Evolutionary conservation across 208 protist species (phyloP).

Genomic region (Endotrypanum monterogeii): DNA sequence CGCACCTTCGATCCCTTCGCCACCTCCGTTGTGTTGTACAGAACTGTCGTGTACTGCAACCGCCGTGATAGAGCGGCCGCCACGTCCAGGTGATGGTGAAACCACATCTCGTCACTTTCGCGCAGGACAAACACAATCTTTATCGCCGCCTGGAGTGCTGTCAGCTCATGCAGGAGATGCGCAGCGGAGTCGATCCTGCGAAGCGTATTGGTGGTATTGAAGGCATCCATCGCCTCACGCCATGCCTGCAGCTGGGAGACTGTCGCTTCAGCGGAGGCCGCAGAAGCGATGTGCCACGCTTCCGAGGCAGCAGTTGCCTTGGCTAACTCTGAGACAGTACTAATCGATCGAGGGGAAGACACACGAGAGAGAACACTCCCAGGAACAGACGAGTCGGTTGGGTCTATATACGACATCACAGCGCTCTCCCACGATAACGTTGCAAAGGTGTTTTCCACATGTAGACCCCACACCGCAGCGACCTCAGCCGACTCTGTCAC

Average conservation of each 20-base stretch:
- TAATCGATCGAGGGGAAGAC: not conserved
- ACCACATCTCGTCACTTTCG: conserved; percentile 43
- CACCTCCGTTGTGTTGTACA: conserved; percentile 26
- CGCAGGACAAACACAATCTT: conserved; percentile 52
- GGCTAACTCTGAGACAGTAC: conserved; percentile 7
- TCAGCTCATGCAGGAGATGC: conserved; percentile 41
- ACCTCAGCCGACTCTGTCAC: conserved; percentile 41
- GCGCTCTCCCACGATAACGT: conserved; percentile 18
- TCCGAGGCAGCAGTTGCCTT: conserved; percentile 10
- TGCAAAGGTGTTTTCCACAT: conserved; percentile 18
- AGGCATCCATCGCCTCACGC: conserved; percentile 21
- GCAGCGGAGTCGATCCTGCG: conserved; percentile 26
- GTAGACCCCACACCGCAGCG: conserved; percentile 26
- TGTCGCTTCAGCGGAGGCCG: not conserved
- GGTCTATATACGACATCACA: not conserved
- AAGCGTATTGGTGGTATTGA: conserved; percentile 27
- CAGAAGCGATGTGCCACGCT: not conserved
- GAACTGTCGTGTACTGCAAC: conserved; percentile 11
- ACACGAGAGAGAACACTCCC: not conserved
- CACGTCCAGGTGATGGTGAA: conserved; percentile 38
- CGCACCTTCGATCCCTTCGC: conserved; percentile 10
- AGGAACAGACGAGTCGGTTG: not conserved
- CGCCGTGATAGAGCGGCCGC: conserved; percentile 30
- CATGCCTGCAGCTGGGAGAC: conserved; percentile 19
- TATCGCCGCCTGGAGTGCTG: conserved; percentile 25